Conservation (phyloP, 2,329 filamentous ascomycete species). For the Massarina eburnea region DNA sequence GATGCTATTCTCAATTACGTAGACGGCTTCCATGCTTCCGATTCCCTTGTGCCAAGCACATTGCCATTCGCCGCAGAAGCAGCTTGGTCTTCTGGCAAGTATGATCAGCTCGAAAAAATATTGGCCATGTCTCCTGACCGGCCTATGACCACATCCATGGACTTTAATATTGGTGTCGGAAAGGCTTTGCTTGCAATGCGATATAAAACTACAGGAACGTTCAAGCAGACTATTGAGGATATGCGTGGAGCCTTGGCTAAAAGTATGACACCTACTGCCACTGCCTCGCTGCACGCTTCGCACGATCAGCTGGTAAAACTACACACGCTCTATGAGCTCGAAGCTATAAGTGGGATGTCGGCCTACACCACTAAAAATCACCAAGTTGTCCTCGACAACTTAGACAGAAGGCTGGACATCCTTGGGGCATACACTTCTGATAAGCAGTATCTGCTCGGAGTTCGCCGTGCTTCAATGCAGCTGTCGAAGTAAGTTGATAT, state of each 20-base stretch:
- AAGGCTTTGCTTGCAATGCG: conserved; percentile 64
- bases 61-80: conserved; percentile 87
- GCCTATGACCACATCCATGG: conserved; percentile 45
- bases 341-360: conserved; percentile 64
- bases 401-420: conserved; percentile 80
- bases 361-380: conserved; percentile 40
- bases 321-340: conserved; percentile 85
- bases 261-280: conserved; percentile 74
- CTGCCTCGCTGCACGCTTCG: conserved; percentile 77
- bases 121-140: conserved; percentile 48
- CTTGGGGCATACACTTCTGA: conserved; percentile 87
- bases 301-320: conserved; percentile 84
- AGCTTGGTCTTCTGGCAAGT: conserved; percentile 85
- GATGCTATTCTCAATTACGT: conserved; percentile 86
- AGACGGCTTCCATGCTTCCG: conserved; percentile 65
- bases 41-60: conserved; percentile 49
- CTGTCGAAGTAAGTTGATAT: conserved; percentile 61
- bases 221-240: conserved; percentile 60
- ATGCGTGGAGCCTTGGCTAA: conserved; percentile 72
- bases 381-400: conserved; percentile 49
- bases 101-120: conserved; percentile 72
- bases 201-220: conserved; percentile 52
- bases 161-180: conserved; percentile 84
- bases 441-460: conserved; percentile 88
- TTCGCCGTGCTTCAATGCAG: conserved; percentile 86